A percentile compares a stretch with the other conserved stretches of the same genome.
Evolutionary conservation across 2,329 filamentous ascomycete genomes (phyloP).

Genomic region (Ceratocystis diversiconidia): DNA sequence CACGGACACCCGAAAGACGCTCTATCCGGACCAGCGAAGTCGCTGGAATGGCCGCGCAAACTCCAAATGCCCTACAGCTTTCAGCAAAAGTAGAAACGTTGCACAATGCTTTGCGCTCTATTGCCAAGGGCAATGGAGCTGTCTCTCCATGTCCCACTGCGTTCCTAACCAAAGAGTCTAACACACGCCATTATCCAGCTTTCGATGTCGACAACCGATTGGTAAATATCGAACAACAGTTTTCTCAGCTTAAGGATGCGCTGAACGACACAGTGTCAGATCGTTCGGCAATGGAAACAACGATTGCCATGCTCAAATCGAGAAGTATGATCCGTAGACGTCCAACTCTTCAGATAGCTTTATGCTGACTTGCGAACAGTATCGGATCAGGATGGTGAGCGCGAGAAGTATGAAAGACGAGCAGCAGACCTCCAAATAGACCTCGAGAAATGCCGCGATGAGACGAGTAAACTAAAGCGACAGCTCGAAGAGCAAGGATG

Average conservation of each 20-base stretch:
- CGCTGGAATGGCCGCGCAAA: neutral
- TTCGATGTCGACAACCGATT: conserved; percentile 71
- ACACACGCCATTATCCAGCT: conserved; percentile 47
- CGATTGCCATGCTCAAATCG: conserved; percentile 57
- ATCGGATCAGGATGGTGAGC: conserved; percentile 35
- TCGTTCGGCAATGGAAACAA: conserved; percentile 56
- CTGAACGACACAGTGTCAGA: conserved; percentile 56
- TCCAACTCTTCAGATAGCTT: too few species aligned
- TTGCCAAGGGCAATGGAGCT: conserved; percentile 17
- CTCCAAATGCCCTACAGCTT: conserved; percentile 1
- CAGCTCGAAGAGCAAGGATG: conserved; percentile 27
- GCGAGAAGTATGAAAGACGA: conserved; percentile 34
- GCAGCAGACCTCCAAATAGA: conserved; percentile 47
- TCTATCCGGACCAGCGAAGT: conserved; percentile 1
- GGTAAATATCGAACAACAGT: conserved; percentile 61
- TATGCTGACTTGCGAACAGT: conserved; percentile 26
- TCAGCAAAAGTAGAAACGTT: conserved; percentile 4
- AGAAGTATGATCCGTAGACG: conserved; percentile 45
- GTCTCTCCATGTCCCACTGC: conserved; percentile 19
- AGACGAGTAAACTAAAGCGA: conserved; percentile 39
- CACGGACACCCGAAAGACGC: neutral
- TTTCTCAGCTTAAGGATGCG: conserved; percentile 55
- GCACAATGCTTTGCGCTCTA: conserved; percentile 19
- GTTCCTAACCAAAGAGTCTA: conserved; percentile 58
- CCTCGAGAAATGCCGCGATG: conserved; percentile 29